Base-by-base conservation (phyloP, 2,329 filamentous ascomycete genomes). In the Alternaria arbusti region DNA sequence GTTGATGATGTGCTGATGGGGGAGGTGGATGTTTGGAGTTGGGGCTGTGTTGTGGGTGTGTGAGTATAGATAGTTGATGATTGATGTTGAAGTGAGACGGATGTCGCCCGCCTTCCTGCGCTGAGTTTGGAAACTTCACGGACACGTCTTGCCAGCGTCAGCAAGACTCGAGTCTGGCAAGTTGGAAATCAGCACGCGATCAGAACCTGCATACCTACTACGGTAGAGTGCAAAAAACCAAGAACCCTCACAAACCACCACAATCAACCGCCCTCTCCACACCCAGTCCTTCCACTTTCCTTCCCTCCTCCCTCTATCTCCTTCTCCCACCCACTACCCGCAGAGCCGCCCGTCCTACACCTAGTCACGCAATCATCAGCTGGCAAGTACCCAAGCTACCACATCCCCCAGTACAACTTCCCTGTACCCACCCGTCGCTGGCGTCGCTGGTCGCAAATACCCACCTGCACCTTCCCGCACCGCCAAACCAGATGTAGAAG, bases 271-370 rank as follows among this genome's bases (percentile, higher is more conserved):
- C 54, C 40, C 46, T 23, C 11, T 40, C 36, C 44, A 56, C 66
- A 61, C 49, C 45, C 13, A 20, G 46, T 54, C 46, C 45, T 46
- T 46, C 20, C 44, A 57, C 32, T 54, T 17, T 9, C 44, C 45
- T 55, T 47, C 40, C 7, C 23, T 20, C 59, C 26, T 28, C 13
- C 44, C 28, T 51, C 54, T 6, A 46, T 49, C 1, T 40, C 36
- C n/a, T 40, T 40, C 36, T 40, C 8, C 36, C 36, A 36, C 45
- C 67, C 61, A 56, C 54, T 63, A 64, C 66, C 70, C 73, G 73
- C 73, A 75, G 72, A 75, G 73, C 73, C 73, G 71, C 73, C 70
- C 70, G 70, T 71, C 63, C 63, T 57, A 68, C 70, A 54, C 45
- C 22, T 61, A 13, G 17, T 36, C 22, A 54, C 45, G 23, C 64